phyloP scores from a whole-genome alignment of 2,329 filamentous ascomycete genomes.

The Boeremia exigua region DNA sequence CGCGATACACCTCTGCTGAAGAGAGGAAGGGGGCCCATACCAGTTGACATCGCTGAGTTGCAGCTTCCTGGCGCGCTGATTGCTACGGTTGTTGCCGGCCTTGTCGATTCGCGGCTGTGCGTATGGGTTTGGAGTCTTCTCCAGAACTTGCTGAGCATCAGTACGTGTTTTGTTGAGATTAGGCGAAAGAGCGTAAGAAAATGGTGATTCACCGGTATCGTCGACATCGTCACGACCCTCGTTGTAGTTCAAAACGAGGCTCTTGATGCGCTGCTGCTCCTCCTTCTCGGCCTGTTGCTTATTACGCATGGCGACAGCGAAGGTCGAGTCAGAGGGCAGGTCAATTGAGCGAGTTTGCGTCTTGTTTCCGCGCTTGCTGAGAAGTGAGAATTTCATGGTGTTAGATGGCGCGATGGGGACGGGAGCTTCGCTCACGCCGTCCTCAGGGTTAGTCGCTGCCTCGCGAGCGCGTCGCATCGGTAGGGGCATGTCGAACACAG shows the following conservation, averaged over 20 bases:
- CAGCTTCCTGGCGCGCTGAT: constrained; percentile 85
- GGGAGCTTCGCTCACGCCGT: constrained; percentile 50
- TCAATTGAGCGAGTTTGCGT: constrained; percentile 95
- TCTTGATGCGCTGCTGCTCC: constrained; percentile 98
- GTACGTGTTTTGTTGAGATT: constrained; percentile 58
- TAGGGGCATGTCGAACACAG: constrained; percentile 94
- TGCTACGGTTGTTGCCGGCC: constrained; percentile 68
- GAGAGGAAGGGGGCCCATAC: constrained; percentile 62
- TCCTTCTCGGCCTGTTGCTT: constrained; percentile 95
- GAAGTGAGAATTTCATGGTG: constrained; percentile 95
- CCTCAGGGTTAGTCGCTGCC: constrained; percentile 48
- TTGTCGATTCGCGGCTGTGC: constrained; percentile 60
- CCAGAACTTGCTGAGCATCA: constrained; percentile 47
- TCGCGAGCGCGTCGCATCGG: constrained; percentile 81
- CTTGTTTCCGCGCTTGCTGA: constrained; percentile 95
- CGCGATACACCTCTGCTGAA: constrained; percentile 17
- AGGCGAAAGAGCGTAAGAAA: constrained; percentile 50
- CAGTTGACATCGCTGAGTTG: constrained; percentile 98
- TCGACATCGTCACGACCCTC: constrained; percentile 85
- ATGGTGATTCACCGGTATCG: constrained; percentile 68
- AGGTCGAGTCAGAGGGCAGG: constrained; percentile 86
- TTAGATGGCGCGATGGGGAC: constrained; percentile 43
- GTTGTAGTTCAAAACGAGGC: constrained; percentile 86
- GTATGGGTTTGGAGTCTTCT: constrained; percentile 52
- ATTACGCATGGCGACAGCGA: constrained; percentile 93